These are phyloP conservation scores for Gaultheria prostrata DNA, from an alignment of 148 eudicot genomes.

Conservation along the genomic window DNA sequence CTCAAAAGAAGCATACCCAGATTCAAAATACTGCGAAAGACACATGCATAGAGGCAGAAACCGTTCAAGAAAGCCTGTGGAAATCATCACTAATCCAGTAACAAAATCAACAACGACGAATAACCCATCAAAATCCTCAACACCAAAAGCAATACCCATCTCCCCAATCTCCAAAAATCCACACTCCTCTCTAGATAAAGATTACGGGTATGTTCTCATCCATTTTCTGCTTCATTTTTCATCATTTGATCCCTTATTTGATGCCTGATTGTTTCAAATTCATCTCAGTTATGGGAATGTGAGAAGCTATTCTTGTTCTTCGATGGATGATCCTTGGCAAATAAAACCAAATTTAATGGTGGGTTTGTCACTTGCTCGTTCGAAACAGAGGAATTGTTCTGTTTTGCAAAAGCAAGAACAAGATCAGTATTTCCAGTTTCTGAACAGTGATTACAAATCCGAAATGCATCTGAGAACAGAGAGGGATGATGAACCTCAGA, in stretches of 20 bases:
- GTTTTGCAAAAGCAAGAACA: constrained; percentile 17
- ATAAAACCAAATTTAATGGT: constrained; percentile 20
- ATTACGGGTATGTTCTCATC: too few relatives aligned
- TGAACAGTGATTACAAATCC: neutral
- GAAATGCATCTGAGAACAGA: constrained; percentile 13
- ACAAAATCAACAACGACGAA: too few relatives aligned
- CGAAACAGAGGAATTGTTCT: constrained; percentile 22
- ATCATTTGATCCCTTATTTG: too few relatives aligned
- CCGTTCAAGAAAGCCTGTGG: constrained; percentile 99
- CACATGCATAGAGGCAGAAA: constrained; percentile 99
- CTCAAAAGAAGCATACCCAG: constrained; percentile 92
- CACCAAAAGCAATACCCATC: too few relatives aligned
- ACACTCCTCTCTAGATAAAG: too few relatives aligned
- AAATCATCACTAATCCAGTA: constrained; percentile 18
- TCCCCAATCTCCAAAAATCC: too few relatives aligned
- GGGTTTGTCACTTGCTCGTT: constrained; percentile 26
- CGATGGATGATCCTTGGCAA: constrained; percentile 33
- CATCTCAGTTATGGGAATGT: too few relatives aligned
- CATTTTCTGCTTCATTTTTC: too few relatives aligned
- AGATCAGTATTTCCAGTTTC: too few relatives aligned
- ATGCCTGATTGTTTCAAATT: too few relatives aligned
- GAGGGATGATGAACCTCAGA: constrained; percentile 33
- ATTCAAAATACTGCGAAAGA: constrained; percentile 94
- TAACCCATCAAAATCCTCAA: too few relatives aligned
- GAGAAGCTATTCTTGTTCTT: neutral